Conservation (phyloP, 176 grass and related monocot genomes). For the Avena insularis region DNA sequence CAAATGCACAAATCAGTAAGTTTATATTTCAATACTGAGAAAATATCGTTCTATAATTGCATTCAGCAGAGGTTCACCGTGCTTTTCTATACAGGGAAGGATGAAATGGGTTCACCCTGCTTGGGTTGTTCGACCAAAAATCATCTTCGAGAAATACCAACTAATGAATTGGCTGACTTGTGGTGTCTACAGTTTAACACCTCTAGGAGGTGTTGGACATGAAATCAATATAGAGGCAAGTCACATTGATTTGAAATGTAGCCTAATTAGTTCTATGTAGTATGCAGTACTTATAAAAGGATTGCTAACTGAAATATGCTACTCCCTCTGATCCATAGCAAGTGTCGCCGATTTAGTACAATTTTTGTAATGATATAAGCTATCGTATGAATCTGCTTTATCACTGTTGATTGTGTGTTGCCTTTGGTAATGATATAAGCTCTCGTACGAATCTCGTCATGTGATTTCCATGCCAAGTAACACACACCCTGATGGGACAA, state of each 20-base stretch:
- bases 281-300: no score
- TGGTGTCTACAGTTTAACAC: slow-evolving; percentile 18
- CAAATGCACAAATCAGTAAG: neutral
- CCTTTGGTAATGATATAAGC: slow-evolving; percentile 6
- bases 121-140: slow-evolving; percentile 16
- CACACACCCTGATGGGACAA: neutral
- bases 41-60: neutral
- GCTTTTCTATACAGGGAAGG: no score
- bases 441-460: neutral
- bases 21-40: neutral
- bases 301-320: no score
- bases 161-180: neutral
- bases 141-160: neutral
- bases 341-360: no score
- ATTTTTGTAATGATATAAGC: no score
- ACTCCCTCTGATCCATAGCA: no score
- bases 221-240: neutral
- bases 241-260: neutral
- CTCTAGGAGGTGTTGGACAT: slow-evolving; percentile 7
- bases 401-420: neutral
- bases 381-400: neutral
- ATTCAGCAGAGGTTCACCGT: neutral
- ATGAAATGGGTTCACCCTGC: neutral
- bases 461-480: slow-evolving; percentile 1
- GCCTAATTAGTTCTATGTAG: no score